phyloP scores from a whole-genome alignment of 2,329 filamentous ascomycete genomes.

The Cryphonectria radicalis region DNA sequence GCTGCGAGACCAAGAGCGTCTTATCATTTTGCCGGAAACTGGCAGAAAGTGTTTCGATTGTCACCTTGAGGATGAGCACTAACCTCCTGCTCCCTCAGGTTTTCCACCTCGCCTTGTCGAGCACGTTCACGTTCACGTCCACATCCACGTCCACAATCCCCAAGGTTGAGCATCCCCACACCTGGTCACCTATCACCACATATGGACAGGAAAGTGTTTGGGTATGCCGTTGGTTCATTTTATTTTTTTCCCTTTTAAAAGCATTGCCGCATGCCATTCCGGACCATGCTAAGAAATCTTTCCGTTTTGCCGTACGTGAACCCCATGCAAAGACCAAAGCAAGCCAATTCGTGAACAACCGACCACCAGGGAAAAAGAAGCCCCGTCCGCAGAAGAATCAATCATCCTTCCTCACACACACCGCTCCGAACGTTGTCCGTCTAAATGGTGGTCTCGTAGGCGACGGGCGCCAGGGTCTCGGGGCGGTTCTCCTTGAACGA shows the following conservation, averaged over 20 bases:
- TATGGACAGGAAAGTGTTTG: conserved; percentile 22
- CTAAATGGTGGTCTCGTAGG: conserved; percentile 99
- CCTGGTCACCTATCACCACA: conserved; percentile 22
- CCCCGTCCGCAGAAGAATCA: conserved; percentile 14
- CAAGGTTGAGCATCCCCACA: conserved; percentile 24
- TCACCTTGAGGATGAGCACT: conserved; percentile 16
- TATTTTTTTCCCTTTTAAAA: conserved; percentile 38
- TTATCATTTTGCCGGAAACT: conserved; percentile 5
- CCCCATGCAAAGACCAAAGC: conserved; percentile 41
- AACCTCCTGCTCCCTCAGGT: conserved; percentile 6
- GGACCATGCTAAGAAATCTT: conserved; percentile 40
- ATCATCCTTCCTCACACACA: conserved; percentile 32
- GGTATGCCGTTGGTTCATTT: conserved; percentile 36
- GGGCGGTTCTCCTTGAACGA: conserved; percentile 80
- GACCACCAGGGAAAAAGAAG: conserved; percentile 16
- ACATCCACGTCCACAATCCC: conserved; percentile 7
- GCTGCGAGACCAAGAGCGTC: background rate
- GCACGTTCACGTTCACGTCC: conserved; percentile 9
- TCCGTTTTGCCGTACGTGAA: conserved; percentile 41
- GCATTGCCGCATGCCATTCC: conserved; percentile 40
- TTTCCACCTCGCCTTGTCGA: conserved; percentile 10
- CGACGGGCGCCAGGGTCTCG: conserved; percentile 87
- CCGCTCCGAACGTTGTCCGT: conserved; percentile 36
- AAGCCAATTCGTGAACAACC: conserved; percentile 35
- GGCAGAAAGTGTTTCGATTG: conserved; percentile 26